Evolutionary conservation across 345 rosid species (phyloP), one percentile per base, ranked within the genome.

Genomic region (Boechera divaricarpa): DNA sequence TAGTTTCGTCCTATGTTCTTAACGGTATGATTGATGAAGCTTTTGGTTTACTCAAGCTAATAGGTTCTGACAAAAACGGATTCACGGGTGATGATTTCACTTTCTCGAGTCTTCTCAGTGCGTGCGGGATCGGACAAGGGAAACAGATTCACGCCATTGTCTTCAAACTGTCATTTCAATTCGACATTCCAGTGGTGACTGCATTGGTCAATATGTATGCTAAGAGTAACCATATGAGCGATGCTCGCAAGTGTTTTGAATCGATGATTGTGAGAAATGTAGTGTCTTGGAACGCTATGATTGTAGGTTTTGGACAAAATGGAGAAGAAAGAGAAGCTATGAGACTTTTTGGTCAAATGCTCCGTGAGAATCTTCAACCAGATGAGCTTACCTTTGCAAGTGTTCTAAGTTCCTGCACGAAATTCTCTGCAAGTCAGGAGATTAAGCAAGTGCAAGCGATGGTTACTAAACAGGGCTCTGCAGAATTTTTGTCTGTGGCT

Each of bases 231-330:
- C 38, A 36, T 26, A 71, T 83, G 51, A 75, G 70, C 24, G 87
- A 83, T 58, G 93, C 89, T 56, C 67, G 67, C 10, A 61, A 76
- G 71, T 85, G 80, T 79, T 91, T 89, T 70, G 83, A 87, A 56
- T 72, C 51, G 54, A 91, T 89, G 92, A 41, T 75, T 51, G 69
- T 49, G 58, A 88, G 84, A 74, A 88, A 84, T 79, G 78, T 83
- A 8, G 90, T 91, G 61, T 80, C 92, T 3, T 89, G 97, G 97
- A 93, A 82, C 31, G 85, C 87, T 2, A 83, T 89, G 83, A 80
- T 89, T 44, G 92, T 86, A 16, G 90, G 86, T 41, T 88, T 85
- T 74, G 90, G 90, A 72, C 80, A 67, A 63, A 61, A 60, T 33
- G 87, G 90, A 65, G 75, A 84, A 47, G 87, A 81, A 56, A 76